Conservation (phyloP, 495 filamentous ascomycete species). For the Penicillium tannophilum region DNA sequence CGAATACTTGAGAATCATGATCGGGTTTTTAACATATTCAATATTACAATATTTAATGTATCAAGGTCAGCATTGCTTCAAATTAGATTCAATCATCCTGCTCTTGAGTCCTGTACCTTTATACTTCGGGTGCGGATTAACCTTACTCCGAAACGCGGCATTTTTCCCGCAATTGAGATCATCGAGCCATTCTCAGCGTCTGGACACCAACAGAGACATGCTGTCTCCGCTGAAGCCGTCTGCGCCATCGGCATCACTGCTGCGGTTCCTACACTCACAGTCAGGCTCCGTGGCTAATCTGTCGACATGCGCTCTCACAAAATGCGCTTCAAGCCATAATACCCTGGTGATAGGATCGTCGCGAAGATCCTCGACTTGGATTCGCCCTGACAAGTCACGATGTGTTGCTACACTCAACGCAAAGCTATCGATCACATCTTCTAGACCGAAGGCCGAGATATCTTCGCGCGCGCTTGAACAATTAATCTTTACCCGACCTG, state of each 20-base stretch:
- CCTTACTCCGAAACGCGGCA: slow-evolving; percentile 26
- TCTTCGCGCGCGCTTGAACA: slow-evolving; percentile 3
- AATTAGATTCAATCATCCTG: not conserved
- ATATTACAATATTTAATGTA: no score
- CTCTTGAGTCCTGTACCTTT: not conserved
- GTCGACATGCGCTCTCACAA: slow-evolving; percentile 28
- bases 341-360: slow-evolving; percentile 18
- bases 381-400: slow-evolving; percentile 17
- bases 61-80: no score
- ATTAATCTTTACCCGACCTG: slow-evolving; percentile 32
- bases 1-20: no score
- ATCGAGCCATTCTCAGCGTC: slow-evolving; percentile 16
- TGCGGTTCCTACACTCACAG: slow-evolving; percentile 65
- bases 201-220: slow-evolving; percentile 35
- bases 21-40: no score
- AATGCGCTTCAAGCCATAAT: slow-evolving; percentile 11
- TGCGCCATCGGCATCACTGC: slow-evolving; percentile 59
- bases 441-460: slow-evolving; percentile 16
- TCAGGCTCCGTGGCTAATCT: slow-evolving; percentile 55
- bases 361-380: slow-evolving; percentile 30
- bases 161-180: slow-evolving; percentile 31
- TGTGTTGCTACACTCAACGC: slow-evolving; percentile 17
- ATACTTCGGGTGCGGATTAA: slow-evolving; percentile 18
- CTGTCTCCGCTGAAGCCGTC: slow-evolving; percentile 41
- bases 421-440: slow-evolving; percentile 9